A percentile compares a stretch with the other conserved stretches of the same genome.
Conservation (phyloP, 331 rosid genomes). For the Dryas integrifolia region DNA sequence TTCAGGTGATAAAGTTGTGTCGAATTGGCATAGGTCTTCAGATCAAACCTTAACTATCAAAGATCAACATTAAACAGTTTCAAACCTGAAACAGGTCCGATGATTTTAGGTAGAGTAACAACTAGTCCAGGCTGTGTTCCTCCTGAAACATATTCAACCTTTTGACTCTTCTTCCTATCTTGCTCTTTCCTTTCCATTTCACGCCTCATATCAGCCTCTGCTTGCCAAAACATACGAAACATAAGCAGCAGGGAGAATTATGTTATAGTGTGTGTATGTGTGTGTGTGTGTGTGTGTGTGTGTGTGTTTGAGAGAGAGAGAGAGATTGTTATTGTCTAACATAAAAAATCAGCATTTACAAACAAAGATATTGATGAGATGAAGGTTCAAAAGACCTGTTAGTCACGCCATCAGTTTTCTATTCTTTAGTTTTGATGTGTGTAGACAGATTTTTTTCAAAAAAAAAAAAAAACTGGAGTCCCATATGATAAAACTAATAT, state of each 20-base stretch:
- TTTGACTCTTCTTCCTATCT: conserved; percentile 27
- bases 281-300: no score
- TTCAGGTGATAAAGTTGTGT: neutral
- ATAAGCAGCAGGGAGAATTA: conserved; percentile 1
- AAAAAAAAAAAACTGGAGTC: no score
- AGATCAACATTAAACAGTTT: neutral
- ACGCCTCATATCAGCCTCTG: conserved; percentile 79
- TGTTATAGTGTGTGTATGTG: no score
- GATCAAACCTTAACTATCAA: conserved; percentile 2
- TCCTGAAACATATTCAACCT: conserved; percentile 9
- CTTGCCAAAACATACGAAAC: conserved; percentile 4
- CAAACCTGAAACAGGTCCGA: conserved; percentile 30
- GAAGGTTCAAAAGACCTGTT: neutral
- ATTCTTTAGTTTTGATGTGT: neutral
- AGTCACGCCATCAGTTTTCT: neutral
- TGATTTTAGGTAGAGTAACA: conserved; percentile 36
- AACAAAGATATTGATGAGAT: neutral
- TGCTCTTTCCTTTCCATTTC: conserved; percentile 50
- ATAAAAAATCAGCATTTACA: neutral
- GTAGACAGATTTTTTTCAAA: neutral
- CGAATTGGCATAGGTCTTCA: neutral
- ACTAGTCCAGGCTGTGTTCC: conserved; percentile 52
- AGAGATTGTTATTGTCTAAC: neutral
- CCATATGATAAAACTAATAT: neutral
- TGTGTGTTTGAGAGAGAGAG: neutral